Evolutionary conservation across 2,329 filamentous ascomycete species (phyloP), one percentile per base, ranked within the genome.

Genomic region (Geosmithia putterillii): DNA sequence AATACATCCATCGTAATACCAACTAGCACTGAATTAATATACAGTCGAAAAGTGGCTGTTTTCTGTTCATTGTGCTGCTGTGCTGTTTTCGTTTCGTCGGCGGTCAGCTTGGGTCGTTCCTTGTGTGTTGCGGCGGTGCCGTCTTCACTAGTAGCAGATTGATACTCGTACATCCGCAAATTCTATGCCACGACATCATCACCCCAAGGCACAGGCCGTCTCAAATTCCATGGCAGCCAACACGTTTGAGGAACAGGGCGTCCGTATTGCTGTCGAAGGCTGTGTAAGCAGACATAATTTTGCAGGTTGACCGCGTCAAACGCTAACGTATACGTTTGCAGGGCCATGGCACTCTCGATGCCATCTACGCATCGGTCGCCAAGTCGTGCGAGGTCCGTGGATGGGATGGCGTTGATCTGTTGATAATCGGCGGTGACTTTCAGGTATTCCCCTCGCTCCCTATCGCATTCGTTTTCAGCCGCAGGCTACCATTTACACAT

Each of bases 381-480:
- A 71, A 76, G 49, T 73, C 86, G 9, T 86, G 82, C 60, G 68
- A 77, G 50, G 67, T 73, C 39, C 83, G 84, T 52, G 74, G 74
- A 20, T 95, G 90, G 89, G 71, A 83, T 50, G 77, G 74, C 28
- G 79, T 96, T 23, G 92, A 98, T 59, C 65, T 95, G 10, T 66
- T 98, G 51, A 94, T 98, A 55, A 95, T 98, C 53, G 87, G 90
- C 44, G 92, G 92, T 22, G 92, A 98, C 58, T 98, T 98, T 51
- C 87, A 95, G 69, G 83, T 83, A 64, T 28, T 57, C n/a, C 18
- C 15, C 9, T 35, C 7, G 9, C 20, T 17, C 28, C 10, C 10
- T 32, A n/a, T 32, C 2, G 21, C 7, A 37, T 32, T 1, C 23
- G 7, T 19, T 23, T 3, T 4, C 3, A 10, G 35, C 35, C 38